phyloP scores from a whole-genome alignment of 306 rosid species.

The Hippophae gyantsensis region DNA sequence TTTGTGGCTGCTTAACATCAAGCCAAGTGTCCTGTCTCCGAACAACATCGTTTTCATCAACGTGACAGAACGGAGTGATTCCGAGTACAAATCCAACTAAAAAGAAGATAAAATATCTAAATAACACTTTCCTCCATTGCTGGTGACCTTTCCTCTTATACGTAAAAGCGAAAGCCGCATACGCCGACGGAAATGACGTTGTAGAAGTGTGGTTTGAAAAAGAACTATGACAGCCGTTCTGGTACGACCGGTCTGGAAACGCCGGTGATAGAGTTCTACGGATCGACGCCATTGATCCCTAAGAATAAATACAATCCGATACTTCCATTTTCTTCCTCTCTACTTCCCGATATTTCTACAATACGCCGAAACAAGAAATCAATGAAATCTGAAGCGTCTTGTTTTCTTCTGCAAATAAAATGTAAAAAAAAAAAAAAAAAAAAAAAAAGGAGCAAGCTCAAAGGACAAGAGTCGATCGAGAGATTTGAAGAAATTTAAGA shows the following conservation, averaged over 20 bases:
- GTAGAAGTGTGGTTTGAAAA: conserved; percentile 45
- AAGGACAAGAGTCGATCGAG: no score
- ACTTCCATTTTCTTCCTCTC: no score
- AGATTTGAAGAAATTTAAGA: no score
- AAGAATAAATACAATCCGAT: no score
- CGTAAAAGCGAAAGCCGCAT: conserved; percentile 21
- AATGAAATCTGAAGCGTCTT: background rate
- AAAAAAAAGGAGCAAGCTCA: no score
- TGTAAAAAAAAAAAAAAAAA: no score
- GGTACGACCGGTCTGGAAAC: conserved; percentile 45
- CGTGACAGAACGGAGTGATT: conserved; percentile 57
- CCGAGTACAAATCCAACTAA: conserved; percentile 69
- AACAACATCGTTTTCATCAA: conserved; percentile 20
- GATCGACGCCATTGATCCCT: conserved; percentile 62
- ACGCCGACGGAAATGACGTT: conserved; percentile 37
- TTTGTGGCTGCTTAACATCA: conserved; percentile 55
- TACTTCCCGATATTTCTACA: background rate
- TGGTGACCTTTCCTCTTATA: conserved; percentile 41
- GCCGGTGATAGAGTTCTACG: conserved; percentile 90
- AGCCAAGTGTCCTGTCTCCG: conserved; percentile 35
- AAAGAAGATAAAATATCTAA: conserved; percentile 57
- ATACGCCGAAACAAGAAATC: background rate
- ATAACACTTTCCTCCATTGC: conserved; percentile 40
- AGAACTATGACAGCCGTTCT: conserved; percentile 40
- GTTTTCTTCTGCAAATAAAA: background rate